Evolutionary conservation across 805 yeast genomes (phyloP).

Genomic region (Metschnikowia arizonensis): DNA sequence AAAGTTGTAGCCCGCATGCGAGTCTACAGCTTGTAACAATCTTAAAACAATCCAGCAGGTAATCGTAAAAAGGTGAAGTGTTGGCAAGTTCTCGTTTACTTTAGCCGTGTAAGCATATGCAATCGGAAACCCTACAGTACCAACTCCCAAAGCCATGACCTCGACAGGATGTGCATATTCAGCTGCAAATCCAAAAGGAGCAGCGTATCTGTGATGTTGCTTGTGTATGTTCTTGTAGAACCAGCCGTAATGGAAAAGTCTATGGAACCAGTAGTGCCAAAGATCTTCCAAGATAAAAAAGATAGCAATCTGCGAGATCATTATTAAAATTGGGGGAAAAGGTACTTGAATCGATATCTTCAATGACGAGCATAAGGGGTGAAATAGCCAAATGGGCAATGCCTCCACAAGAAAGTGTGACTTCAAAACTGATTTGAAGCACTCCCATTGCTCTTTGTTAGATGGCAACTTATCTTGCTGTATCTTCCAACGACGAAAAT

Average conservation of each 20-base stretch:
- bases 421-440: slow-evolving; percentile 76
- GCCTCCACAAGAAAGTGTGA: slow-evolving; percentile 93
- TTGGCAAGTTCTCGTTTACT: slow-evolving; percentile 69
- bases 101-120: slow-evolving; percentile 23
- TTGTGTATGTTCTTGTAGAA: slow-evolving; percentile 93
- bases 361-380: slow-evolving; percentile 78
- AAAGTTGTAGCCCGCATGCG: slow-evolving; percentile 97
- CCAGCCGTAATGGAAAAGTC: slow-evolving; percentile 81
- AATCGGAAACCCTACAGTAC: slow-evolving; percentile 95
- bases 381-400: slow-evolving; percentile 95
- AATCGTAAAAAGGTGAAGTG: slow-evolving; percentile 82
- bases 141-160: slow-evolving; percentile 85
- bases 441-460: slow-evolving; percentile 85
- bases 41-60: slow-evolving; percentile 84
- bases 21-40: slow-evolving; percentile 93
- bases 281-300: slow-evolving; percentile 87
- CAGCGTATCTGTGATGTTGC: slow-evolving; percentile 96
- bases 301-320: slow-evolving; percentile 61
- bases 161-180: slow-evolving; percentile 97
- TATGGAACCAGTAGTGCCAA: slow-evolving; percentile 97
- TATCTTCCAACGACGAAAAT: slow-evolving; percentile 80
- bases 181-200: slow-evolving; percentile 95
- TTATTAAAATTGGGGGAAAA: slow-evolving; percentile 64
- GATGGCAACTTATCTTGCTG: slow-evolving; percentile 84
- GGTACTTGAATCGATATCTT: slow-evolving; percentile 81